Evolutionary conservation across 768 basidiomycete genomes (phyloP).

Genomic region (Russula vinacea): DNA sequence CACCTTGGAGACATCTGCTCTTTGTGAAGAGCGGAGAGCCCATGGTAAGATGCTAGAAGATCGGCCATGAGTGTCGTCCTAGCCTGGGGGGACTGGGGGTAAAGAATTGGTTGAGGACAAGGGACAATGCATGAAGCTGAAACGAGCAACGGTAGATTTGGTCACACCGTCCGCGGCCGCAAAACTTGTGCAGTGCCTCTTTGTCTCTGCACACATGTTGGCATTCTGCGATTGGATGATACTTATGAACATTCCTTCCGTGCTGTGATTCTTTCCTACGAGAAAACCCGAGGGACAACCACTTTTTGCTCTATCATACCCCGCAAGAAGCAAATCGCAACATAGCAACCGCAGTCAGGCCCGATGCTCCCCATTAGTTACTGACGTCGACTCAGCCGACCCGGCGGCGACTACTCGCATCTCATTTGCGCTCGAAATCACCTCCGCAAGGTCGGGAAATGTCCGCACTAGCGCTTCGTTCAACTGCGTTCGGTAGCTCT

Average conservation of each 20-base stretch:
- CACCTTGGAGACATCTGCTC: slow-evolving; percentile 43
- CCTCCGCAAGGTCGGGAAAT: slow-evolving; percentile 60
- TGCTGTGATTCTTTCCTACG: background rate
- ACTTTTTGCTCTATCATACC: background rate
- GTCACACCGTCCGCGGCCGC: slow-evolving; percentile 7
- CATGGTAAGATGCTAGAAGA: slow-evolving; percentile 46
- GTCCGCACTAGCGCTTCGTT: slow-evolving; percentile 67
- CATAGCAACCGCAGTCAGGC: slow-evolving; percentile 17
- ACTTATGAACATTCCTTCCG: background rate
- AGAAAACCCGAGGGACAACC: background rate
- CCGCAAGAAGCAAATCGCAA: background rate
- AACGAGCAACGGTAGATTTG: background rate
- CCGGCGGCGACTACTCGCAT: background rate
- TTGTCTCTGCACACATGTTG: background rate
- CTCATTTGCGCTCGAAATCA: slow-evolving; percentile 7
- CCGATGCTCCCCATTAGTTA: slow-evolving; percentile 19
- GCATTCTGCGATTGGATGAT: background rate
- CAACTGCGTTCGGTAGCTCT: slow-evolving; percentile 69
- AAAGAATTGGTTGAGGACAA: slow-evolving; percentile 7
- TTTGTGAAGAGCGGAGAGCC: slow-evolving; percentile 32
- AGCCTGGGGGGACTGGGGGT: background rate
- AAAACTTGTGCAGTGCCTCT: background rate
- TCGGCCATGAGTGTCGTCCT: slow-evolving; percentile 42
- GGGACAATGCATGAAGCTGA: slow-evolving; percentile 14
- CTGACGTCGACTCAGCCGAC: background rate